Evolutionary conservation across 108 stramenopile genomes (phyloP).

Genomic region (Parietichytrium sp.): DNA sequence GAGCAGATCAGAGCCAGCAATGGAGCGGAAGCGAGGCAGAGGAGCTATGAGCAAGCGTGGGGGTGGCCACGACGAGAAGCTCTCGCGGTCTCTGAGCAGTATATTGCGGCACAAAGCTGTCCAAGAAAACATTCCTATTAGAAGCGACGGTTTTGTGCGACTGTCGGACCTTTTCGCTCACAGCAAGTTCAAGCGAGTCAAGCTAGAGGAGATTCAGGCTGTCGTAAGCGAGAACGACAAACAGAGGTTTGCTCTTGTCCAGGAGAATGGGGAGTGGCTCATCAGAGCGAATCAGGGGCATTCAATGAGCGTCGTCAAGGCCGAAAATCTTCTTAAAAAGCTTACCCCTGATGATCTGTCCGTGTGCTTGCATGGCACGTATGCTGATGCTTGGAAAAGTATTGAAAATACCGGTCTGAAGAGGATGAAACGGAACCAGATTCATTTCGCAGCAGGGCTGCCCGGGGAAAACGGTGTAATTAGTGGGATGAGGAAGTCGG

Average conservation of each 20-base stretch:
- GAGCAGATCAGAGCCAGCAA: no score
- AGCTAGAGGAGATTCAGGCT: background rate
- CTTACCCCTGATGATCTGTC: background rate
- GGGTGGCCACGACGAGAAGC: no score
- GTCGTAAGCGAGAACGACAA: constrained; percentile 5
- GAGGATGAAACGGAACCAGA: constrained; percentile 26
- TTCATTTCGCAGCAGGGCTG: constrained; percentile 1
- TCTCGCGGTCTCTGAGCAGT: constrained; percentile 31
- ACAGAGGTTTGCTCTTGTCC: background rate
- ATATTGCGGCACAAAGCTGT: constrained; percentile 15
- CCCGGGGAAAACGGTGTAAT: background rate
- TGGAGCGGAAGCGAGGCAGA: no score
- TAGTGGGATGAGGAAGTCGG: constrained; percentile 32
- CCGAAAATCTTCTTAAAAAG: background rate
- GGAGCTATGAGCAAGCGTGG: no score
- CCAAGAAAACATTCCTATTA: background rate
- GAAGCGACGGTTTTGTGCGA: constrained; percentile 25
- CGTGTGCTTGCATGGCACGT: background rate
- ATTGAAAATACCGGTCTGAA: background rate
- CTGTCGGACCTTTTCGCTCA: background rate
- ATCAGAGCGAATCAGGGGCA: constrained; percentile 30
- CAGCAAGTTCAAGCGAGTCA: background rate
- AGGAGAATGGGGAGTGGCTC: background rate
- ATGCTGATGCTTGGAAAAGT: background rate
- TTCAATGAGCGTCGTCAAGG: constrained; percentile 26